Conservation (phyloP, 768 basidiomycete genomes). For the Fomitopsis pulvina region DNA sequence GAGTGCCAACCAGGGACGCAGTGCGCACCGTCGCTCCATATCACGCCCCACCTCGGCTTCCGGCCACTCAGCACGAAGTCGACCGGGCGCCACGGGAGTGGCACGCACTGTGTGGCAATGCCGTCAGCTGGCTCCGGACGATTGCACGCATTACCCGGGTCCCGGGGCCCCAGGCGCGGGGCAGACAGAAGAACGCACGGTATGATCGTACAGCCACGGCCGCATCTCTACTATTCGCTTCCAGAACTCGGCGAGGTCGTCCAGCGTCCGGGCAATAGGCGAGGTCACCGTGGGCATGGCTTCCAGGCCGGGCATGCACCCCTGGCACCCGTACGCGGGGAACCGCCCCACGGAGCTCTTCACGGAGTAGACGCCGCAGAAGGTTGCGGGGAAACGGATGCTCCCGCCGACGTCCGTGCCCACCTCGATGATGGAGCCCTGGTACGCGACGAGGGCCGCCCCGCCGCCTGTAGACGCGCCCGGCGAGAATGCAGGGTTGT, state of each 20-base stretch:
- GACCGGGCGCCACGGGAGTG: conserved; percentile 35
- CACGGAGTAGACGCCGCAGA: conserved; percentile 39
- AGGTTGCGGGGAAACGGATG: conserved; percentile 41
- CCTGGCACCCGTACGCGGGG: conserved; percentile 25
- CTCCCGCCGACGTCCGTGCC: conserved; percentile 47
- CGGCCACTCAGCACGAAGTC: conserved; percentile 21
- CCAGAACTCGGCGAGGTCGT: conserved; percentile 39
- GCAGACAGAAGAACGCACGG: conserved; percentile 20
- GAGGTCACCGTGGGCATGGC: conserved; percentile 29
- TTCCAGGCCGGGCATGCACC: conserved; percentile 32
- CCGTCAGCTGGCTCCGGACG: not conserved
- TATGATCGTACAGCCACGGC: conserved; percentile 38
- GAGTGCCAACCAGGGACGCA: not conserved
- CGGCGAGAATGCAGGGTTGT: conserved; percentile 32
- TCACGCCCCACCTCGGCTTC: conserved; percentile 34
- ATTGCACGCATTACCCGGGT: not conserved
- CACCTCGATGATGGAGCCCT: conserved; percentile 39
- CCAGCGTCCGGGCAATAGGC: conserved; percentile 36
- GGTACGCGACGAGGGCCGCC: conserved; percentile 38
- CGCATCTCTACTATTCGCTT: conserved; percentile 32
- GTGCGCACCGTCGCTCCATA: conserved; percentile 36
- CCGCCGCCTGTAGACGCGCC: conserved; percentile 51
- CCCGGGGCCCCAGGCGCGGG: not conserved
- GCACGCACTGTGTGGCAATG: conserved; percentile 28
- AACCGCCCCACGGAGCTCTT: conserved; percentile 33